phyloP scores from a whole-genome alignment of 1,284 basidiomycete genomes.

The Exsudoporus floridanus region DNA sequence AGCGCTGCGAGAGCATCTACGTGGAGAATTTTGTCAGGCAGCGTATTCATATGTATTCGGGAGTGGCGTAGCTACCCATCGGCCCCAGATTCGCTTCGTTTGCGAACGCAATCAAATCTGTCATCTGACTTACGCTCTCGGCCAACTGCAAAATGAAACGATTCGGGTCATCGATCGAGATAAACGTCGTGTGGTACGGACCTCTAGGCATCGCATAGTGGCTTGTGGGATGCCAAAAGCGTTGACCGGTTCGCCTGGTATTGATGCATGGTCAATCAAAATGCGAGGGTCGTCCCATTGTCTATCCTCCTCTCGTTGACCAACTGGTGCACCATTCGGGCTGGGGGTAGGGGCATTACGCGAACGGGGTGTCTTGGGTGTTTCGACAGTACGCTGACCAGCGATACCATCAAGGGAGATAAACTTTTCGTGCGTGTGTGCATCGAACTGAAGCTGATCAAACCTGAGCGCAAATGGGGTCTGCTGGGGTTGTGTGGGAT shows the following conservation, averaged over 20 bases:
- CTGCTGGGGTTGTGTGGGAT: conserved; percentile 24
- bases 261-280: conserved; percentile 54
- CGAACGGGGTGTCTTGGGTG: conserved; percentile 41
- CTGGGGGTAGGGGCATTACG: conserved; percentile 43
- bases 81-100: conserved; percentile 55
- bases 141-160: conserved; percentile 49
- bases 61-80: conserved; percentile 51
- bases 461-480: conserved; percentile 49
- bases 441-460: conserved; percentile 68
- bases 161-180: conserved; percentile 3
- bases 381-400: conserved; percentile 45
- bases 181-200: conserved; percentile 30
- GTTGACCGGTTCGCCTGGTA: conserved; percentile 78
- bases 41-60: conserved; percentile 31
- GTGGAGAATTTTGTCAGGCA: conserved; percentile 27
- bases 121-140: conserved; percentile 74
- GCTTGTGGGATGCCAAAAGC: conserved; percentile 82
- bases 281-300: conserved; percentile 62
- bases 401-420: conserved; percentile 59
- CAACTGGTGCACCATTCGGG: conserved; percentile 32
- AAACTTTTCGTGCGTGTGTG: conserved; percentile 65
- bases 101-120: conserved; percentile 69
- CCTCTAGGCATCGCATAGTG: conserved; percentile 81
- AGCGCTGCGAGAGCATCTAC: conserved; percentile 35
- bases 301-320: conserved; percentile 47